Percentiles rank a stretch among this genome's conserved stretches.
These are phyloP conservation scores for Jacaranda copaia DNA, from an alignment of 257 asterid genomes.

Conservation along the genomic window DNA sequence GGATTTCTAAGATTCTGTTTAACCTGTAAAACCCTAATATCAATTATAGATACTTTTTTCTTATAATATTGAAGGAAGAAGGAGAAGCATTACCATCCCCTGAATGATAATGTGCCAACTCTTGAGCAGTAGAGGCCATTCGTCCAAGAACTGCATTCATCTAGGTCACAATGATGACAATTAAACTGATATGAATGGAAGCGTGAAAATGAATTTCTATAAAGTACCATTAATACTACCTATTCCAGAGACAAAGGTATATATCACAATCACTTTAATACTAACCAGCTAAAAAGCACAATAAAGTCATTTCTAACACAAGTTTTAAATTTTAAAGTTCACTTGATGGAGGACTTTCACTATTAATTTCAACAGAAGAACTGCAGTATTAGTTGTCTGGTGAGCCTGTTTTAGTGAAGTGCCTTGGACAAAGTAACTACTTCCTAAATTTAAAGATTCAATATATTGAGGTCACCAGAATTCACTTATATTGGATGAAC, in stretches of 20 bases:
- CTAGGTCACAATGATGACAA: slow-evolving; percentile 46
- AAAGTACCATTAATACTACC: slow-evolving; percentile 5
- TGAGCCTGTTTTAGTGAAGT: slow-evolving; percentile 22
- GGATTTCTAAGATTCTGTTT: slow-evolving; percentile 22
- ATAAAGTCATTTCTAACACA: slow-evolving; percentile 2
- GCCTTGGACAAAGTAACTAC: slow-evolving; percentile 8
- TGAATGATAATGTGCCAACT: slow-evolving; percentile 93
- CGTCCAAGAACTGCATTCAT: slow-evolving; percentile 93
- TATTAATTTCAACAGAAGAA: slow-evolving; percentile 26
- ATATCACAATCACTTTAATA: slow-evolving; percentile 21
- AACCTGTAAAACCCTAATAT: slow-evolving; percentile 15
- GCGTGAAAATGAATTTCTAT: slow-evolving; percentile 19
- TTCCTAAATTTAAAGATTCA: slow-evolving; percentile 3
- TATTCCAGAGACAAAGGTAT: slow-evolving; percentile 27
- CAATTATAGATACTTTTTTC: slow-evolving; percentile 4
- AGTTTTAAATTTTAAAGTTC: slow-evolving; percentile 19
- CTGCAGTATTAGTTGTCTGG: slow-evolving; percentile 1
- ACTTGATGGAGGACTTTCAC: background rate
- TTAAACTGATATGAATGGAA: slow-evolving; percentile 24
- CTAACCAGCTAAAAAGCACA: slow-evolving; percentile 17
- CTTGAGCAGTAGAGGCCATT: slow-evolving; percentile 92
- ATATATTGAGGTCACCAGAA: slow-evolving; percentile 21
- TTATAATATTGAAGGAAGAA: slow-evolving; percentile 23
- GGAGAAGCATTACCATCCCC: slow-evolving; percentile 78
- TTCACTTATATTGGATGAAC: background rate